Evolutionary conservation across 352 stramenopile genomes (phyloP).

Genomic region (Plasmopara muralis): DNA sequence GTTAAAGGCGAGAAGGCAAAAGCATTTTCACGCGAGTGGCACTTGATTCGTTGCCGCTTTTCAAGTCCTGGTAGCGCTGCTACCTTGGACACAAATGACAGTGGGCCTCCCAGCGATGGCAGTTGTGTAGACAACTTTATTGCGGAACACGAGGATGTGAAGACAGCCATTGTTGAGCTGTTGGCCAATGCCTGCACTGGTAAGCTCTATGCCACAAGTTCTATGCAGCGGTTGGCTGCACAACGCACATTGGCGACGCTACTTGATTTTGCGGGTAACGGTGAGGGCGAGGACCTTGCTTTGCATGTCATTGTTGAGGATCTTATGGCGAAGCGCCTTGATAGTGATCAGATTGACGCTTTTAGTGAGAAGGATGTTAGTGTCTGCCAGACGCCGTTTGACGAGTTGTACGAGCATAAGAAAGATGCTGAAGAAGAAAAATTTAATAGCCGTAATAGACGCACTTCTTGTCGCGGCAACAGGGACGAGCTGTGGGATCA

Average conservation of each 20-base stretch:
- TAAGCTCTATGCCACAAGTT: conserved; percentile 47
- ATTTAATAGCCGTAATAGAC: conserved; percentile 23
- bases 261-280: conserved; percentile 75
- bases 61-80: conserved; percentile 16
- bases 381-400: conserved; percentile 56
- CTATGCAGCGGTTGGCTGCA: conserved; percentile 46
- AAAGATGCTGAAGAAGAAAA: conserved; percentile 31
- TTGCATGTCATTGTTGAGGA: conserved; percentile 68
- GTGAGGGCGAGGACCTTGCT: conserved; percentile 64
- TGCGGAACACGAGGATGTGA: conserved; percentile 55
- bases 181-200: conserved; percentile 36
- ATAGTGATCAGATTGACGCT: conserved; percentile 38
- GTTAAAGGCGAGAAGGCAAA: conserved; percentile 47
- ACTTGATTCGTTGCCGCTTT: conserved; percentile 54
- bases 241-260: conserved; percentile 67
- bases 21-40: conserved; percentile 62
- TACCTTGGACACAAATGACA: conserved; percentile 28
- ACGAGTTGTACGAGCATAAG: conserved; percentile 71
- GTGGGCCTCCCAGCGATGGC: conserved; percentile 48
- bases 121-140: conserved; percentile 69
- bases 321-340: conserved; percentile 44
- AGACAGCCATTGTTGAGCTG: conserved; percentile 42
- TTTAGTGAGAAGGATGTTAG: conserved; percentile 53
- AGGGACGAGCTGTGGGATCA: conserved; percentile 84
- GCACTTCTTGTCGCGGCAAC: conserved; percentile 45